Evolutionary conservation across 169 alveolate species (phyloP).

Genomic region (Plasmodium yoelii): DNA sequence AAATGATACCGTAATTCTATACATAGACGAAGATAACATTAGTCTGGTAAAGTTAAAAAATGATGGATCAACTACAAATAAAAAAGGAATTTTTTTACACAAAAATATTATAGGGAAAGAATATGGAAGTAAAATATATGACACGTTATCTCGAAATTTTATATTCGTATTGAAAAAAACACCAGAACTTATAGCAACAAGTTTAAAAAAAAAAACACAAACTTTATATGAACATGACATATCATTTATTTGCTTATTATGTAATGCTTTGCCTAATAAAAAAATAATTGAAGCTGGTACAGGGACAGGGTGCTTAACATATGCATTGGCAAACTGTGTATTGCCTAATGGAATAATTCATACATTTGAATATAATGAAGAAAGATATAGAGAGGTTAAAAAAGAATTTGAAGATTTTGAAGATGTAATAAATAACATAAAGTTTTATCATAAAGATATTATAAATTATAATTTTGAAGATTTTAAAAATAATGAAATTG

Average conservation of each 20-base stretch:
- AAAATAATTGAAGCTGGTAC: constrained; percentile 92
- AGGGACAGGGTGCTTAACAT: constrained; percentile 93
- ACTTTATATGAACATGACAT: constrained; percentile 93
- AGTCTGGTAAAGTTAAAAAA: constrained; percentile 36
- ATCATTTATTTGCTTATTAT: constrained; percentile 88
- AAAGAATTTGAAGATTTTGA: constrained; percentile 77
- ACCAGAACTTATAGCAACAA: constrained; percentile 86
- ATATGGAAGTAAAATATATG: constrained; percentile 79
- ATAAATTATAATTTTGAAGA: constrained; percentile 75
- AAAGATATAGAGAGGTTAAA: constrained; percentile 86
- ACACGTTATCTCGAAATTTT: constrained; percentile 43
- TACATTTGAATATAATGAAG: constrained; percentile 91
- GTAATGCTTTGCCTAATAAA: constrained; percentile 91
- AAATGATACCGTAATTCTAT: constrained; percentile 52
- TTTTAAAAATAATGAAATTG: constrained; percentile 78
- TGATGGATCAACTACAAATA: constrained; percentile 27
- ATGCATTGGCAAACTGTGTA: constrained; percentile 88
- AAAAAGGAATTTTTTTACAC: constrained; percentile 69
- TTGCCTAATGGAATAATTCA: constrained; percentile 89
- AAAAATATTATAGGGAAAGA: constrained; percentile 72
- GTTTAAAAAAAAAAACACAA: constrained; percentile 89
- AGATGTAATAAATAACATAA: constrained; percentile 42
- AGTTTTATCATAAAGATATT: constrained; percentile 86
- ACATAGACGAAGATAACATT: constrained; percentile 45
- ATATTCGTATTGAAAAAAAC: constrained; percentile 74